Percentiles rank a stretch among this genome's conserved stretches.
Conservation (phyloP, 2,329 filamentous ascomycete species). For the Botrytis fabae region DNA sequence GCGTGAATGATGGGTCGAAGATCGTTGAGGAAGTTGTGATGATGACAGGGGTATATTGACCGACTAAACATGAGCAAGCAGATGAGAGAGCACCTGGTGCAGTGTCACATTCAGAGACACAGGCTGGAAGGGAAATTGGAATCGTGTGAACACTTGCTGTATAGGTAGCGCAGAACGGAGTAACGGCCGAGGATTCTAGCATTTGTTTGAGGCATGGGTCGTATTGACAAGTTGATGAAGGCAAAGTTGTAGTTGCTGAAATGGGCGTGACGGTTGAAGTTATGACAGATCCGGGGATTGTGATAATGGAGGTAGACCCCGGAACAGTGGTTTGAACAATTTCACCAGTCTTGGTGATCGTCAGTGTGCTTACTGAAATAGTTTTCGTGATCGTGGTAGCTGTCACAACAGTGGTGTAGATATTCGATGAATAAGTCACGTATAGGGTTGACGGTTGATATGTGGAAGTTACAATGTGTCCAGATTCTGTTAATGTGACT, state of each 20-base stretch:
- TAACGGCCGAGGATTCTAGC: background rate
- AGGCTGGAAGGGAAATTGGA: background rate
- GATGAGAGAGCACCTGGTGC: background rate
- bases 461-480: background rate
- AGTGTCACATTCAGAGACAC: background rate
- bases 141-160: background rate
- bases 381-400: constrained; percentile 12
- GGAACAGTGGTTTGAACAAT: constrained; percentile 8
- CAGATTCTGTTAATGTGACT: constrained; percentile 8
- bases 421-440: constrained; percentile 7
- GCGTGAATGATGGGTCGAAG: background rate
- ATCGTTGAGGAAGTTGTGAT: background rate
- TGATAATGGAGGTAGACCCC: background rate
- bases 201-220: background rate
- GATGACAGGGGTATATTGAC: background rate
- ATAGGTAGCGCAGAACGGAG: background rate
- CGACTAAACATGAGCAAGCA: background rate
- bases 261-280: background rate
- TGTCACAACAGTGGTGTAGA: constrained; percentile 12
- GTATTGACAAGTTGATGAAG: background rate
- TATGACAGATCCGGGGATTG: background rate
- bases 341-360: constrained; percentile 3
- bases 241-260: background rate
- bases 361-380: background rate
- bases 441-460: background rate